A percentile compares a stretch with the other conserved stretches of the same genome.
Evolutionary conservation across 2,329 filamentous ascomycete genomes (phyloP).

Genomic region (Ceratocystis cacaofunesta): DNA sequence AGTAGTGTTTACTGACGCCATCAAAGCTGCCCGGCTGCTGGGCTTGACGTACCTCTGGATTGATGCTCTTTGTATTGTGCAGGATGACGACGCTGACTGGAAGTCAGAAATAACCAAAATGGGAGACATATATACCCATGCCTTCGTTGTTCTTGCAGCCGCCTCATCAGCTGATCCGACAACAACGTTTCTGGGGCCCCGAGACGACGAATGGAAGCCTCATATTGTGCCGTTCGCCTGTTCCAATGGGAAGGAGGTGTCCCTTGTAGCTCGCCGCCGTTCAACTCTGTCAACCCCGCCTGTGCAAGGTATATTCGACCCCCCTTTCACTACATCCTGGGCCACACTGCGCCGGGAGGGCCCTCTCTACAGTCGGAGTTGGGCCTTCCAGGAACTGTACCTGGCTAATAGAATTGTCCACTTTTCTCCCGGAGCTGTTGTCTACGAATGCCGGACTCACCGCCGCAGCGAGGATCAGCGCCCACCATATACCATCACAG

Average conservation of each 20-base stretch:
- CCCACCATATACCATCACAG: conserved; percentile 19
- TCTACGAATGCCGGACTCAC: conserved; percentile 22
- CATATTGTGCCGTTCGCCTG: conserved; percentile 4
- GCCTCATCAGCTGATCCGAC: conserved; percentile 13
- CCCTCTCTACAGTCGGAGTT: conserved; percentile 18
- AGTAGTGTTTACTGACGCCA: conserved; percentile 21
- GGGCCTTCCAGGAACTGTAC: conserved; percentile 18
- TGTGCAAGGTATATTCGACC: conserved; percentile 15
- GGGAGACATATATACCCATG: conserved; percentile 18
- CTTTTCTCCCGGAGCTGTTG: conserved; percentile 11
- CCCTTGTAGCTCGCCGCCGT: conserved; percentile 9
- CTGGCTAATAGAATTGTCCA: conserved; percentile 6
- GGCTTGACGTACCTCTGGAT: conserved; percentile 23
- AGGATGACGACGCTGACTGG: conserved; percentile 19
- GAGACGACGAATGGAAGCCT: conserved; percentile 11
- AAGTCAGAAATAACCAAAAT: conserved; percentile 16
- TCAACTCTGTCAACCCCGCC: conserved; percentile 11
- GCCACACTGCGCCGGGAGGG: conserved; percentile 17
- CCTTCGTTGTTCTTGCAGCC: conserved; percentile 18
- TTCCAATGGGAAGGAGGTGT: background rate
- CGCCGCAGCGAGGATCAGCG: conserved; percentile 16
- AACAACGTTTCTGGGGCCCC: conserved; percentile 10
- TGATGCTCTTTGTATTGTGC: conserved; percentile 25
- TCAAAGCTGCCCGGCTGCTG: conserved; percentile 21
- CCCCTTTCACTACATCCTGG: conserved; percentile 14